These are phyloP conservation scores for Cercospora beticola DNA, from an alignment of 2,329 filamentous ascomycete species.

Conservation along the genomic window DNA sequence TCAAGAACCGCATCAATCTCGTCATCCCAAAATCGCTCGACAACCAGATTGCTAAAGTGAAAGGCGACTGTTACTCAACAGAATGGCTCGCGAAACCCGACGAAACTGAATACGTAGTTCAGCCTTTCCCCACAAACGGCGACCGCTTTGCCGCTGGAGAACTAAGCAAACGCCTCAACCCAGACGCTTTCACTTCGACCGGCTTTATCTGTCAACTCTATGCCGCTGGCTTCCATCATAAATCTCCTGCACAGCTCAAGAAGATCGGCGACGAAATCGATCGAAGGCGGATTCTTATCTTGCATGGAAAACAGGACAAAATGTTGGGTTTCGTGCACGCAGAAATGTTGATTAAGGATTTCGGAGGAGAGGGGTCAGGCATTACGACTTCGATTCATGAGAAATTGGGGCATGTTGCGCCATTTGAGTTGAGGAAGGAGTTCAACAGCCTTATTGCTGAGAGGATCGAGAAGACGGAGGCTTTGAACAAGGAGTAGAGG, in stretches of 20 bases:
- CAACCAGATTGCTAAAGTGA: constrained; percentile 62
- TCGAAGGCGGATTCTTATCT: constrained; percentile 69
- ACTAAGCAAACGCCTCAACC: constrained; percentile 66
- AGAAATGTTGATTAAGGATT: constrained; percentile 62
- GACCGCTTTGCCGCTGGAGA: constrained; percentile 82
- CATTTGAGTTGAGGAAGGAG: constrained; percentile 69
- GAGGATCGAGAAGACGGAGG: constrained; percentile 54
- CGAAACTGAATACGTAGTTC: constrained; percentile 43
- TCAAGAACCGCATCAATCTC: constrained; percentile 58
- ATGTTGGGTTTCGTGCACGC: constrained; percentile 76
- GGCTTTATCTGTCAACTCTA: constrained; percentile 76
- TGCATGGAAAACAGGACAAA: constrained; percentile 73
- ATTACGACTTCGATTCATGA: constrained; percentile 63
- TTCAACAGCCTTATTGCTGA: constrained; percentile 65
- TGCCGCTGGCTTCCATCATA: constrained; percentile 77
- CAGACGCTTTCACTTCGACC: constrained; percentile 59
- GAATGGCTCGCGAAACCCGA: constrained; percentile 65
- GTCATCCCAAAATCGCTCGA: constrained; percentile 70
- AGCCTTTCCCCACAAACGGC: constrained; percentile 69
- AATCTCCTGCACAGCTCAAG: constrained; percentile 64
- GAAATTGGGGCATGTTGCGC: constrained; percentile 71
- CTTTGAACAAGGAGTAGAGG: constrained; percentile 16
- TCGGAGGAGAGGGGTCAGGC: constrained; percentile 59
- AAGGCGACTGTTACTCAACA: constrained; percentile 64
- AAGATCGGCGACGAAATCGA: constrained; percentile 68